Base-by-base conservation (phyloP, 805 yeast genomes). In the Candida sanyiensis region DNA sequence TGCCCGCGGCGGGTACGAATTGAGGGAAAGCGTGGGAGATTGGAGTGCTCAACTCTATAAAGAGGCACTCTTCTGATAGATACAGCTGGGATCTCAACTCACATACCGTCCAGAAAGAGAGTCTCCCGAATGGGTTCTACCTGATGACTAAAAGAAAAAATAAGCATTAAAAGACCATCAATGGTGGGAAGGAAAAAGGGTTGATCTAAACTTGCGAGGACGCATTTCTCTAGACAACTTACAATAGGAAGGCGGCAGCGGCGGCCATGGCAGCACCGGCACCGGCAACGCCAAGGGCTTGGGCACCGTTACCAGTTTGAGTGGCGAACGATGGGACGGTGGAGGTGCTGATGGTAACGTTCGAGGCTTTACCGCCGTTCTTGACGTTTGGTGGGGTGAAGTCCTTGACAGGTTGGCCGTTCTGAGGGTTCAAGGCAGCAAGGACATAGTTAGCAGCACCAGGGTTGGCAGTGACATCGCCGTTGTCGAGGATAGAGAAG, bases 401-500 rank as follows among this genome's bases (percentile, higher is more conserved):
- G 33, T 53, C 51, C 12, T 53, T 42, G 26, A 56, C 57, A 20
- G 56, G 38, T 11, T 44, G 31, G 48, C 62, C 60, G 11, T 38
- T 19, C 5, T n/a, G n/a, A n/a, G 37, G 19, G 17, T 48, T 46
- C 16, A 45, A 35, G 6, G 59, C 45, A 38, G 47, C 42, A 19
- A 57, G 33, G 22, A 45, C 49, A 27, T 48, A 50, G n/a, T n/a
- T n/a, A n/a, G 47, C 13, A 33, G 44, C 32, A 18, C 43, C 42
- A 32, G 35, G 44, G 30, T 37, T 44, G 13, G 41, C 30, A 25
- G 47, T 28, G 21, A 22, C 37, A 30, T 38, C 44, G 34, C 42
- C 18, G 12, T 57, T 59, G 40, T 67, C 62, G 21, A 21, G 19
- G 24, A 71, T 71, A 26, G 56, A 52, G 59, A 69, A 72, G 27